These are phyloP conservation scores for Fusarium multiceps DNA, from an alignment of 2,329 filamentous ascomycete genomes.

Conservation along the genomic window DNA sequence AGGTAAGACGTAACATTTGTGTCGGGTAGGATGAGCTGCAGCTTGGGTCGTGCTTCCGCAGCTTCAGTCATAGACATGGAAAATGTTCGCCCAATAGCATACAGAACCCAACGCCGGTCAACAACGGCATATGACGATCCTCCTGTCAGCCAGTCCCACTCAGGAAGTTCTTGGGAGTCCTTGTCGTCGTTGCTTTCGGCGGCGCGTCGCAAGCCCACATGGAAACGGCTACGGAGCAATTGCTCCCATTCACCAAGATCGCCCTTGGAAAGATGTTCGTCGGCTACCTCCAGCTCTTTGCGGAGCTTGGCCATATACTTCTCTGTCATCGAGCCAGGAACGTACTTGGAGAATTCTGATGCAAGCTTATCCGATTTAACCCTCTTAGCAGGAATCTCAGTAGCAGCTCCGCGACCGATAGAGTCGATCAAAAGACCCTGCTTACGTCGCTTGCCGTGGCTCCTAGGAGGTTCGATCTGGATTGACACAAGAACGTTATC, in stretches of 20 bases:
- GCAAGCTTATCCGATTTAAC: slow-evolving; percentile 48
- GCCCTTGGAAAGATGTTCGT: slow-evolving; percentile 59
- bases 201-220: slow-evolving; percentile 51
- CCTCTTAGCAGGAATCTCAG: slow-evolving; percentile 52
- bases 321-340: slow-evolving; percentile 64
- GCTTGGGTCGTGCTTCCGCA: slow-evolving; percentile 49
- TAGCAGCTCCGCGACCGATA: slow-evolving; percentile 70
- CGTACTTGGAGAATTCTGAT: slow-evolving; percentile 50
- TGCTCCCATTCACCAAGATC: slow-evolving; percentile 63
- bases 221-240: slow-evolving; percentile 62
- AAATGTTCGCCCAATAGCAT: slow-evolving; percentile 71
- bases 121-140: slow-evolving; percentile 62
- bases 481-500: slow-evolving; percentile 73
- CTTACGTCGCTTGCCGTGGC: slow-evolving; percentile 65
- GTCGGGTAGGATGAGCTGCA: slow-evolving; percentile 57
- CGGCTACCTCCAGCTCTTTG: slow-evolving; percentile 59
- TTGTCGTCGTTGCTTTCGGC: slow-evolving; percentile 36
- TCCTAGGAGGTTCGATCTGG: slow-evolving; percentile 72
- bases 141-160: slow-evolving; percentile 64
- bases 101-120: slow-evolving; percentile 74
- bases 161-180: slow-evolving; percentile 49
- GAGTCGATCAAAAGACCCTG: slow-evolving; percentile 78
- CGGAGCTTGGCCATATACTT: slow-evolving; percentile 60
- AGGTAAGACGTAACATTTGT: slow-evolving; percentile 70
- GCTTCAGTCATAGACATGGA: slow-evolving; percentile 60